Evolutionary conservation across 768 basidiomycete genomes (phyloP).

Genomic region (Leccinum barrowsii): DNA sequence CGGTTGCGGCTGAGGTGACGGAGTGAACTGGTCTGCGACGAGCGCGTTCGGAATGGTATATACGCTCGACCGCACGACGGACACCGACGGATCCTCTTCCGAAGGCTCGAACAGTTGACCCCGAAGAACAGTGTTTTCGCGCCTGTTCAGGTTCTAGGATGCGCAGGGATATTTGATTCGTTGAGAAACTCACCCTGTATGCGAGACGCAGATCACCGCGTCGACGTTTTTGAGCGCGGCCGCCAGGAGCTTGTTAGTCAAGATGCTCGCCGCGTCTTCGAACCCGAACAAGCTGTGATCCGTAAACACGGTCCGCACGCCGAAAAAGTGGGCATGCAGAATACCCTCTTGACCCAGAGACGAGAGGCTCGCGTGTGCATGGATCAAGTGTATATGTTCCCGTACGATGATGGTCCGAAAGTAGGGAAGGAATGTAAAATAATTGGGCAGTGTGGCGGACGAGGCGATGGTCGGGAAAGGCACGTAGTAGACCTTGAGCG

Average conservation of each 20-base stretch:
- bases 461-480: constrained; percentile 88
- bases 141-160: constrained; percentile 43
- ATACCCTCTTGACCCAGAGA: constrained; percentile 91
- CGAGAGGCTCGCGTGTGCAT: constrained; percentile 89
- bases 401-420: constrained; percentile 83
- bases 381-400: constrained; percentile 83
- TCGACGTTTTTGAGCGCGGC: constrained; percentile 88
- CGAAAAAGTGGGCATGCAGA: constrained; percentile 82
- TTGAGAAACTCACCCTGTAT: constrained; percentile 71
- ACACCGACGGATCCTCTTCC: constrained; percentile 40
- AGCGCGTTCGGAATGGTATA: constrained; percentile 95
- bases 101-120: constrained; percentile 65
- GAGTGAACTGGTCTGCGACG: constrained; percentile 82
- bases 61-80: constrained; percentile 54
- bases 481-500: constrained; percentile 91
- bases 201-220: constrained; percentile 92
- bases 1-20: constrained; percentile 42
- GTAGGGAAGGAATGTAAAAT: constrained; percentile 89
- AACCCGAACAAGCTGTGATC: constrained; percentile 97
- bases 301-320: constrained; percentile 89
- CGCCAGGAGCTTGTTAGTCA: constrained; percentile 93
- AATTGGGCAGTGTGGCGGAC: constrained; percentile 91
- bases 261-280: constrained; percentile 93
- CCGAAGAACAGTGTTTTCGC: constrained; percentile 95
- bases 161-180: background rate